Percentiles rank a stretch among this genome's conserved stretches.
phyloP scores from a whole-genome alignment of 2,329 filamentous ascomycete species.

The Pseudocercospora pini-densiflorae region DNA sequence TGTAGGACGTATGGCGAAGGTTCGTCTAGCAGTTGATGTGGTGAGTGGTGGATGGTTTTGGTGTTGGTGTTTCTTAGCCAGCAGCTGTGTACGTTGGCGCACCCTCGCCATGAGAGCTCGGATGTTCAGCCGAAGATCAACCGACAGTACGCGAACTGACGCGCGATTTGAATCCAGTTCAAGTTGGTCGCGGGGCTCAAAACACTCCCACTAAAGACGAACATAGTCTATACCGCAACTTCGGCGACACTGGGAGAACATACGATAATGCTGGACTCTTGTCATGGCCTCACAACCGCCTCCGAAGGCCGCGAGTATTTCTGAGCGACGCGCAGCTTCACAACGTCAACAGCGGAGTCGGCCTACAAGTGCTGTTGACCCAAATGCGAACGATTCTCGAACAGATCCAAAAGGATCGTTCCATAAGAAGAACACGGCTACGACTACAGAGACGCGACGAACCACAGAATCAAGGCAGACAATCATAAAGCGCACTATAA shows the following conservation, averaged over 20 bases:
- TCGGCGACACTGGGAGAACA: not conserved
- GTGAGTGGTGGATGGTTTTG: not conserved
- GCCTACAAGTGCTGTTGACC: conserved; percentile 29
- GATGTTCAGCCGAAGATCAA: not conserved
- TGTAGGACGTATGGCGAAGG: not conserved
- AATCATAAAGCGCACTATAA: conserved; percentile 27
- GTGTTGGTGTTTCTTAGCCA: conserved; percentile 2
- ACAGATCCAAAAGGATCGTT: conserved; percentile 21
- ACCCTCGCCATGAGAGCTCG: not conserved
- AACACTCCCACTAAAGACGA: conserved; percentile 5
- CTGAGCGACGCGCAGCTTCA: conserved; percentile 35
- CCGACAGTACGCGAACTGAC: not conserved
- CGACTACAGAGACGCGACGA: conserved; percentile 27
- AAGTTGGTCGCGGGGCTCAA: conserved; percentile 4
- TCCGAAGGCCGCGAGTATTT: conserved; percentile 32
- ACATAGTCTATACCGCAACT: not conserved
- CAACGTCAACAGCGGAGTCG: conserved; percentile 34
- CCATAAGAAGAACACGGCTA: conserved; percentile 26
- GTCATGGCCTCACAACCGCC: conserved; percentile 35
- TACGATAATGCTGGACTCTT: conserved; percentile 17
- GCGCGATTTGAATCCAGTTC: not conserved
- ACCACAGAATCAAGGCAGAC: conserved; percentile 27
- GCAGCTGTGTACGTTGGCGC: not conserved
- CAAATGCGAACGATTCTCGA: conserved; percentile 25
- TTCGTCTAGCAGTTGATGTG: not conserved